A percentile compares a stretch with the other conserved stretches of the same genome.
Evolutionary conservation across 179 eudicot genomes (phyloP).

Genomic region (Silene coronaria): DNA sequence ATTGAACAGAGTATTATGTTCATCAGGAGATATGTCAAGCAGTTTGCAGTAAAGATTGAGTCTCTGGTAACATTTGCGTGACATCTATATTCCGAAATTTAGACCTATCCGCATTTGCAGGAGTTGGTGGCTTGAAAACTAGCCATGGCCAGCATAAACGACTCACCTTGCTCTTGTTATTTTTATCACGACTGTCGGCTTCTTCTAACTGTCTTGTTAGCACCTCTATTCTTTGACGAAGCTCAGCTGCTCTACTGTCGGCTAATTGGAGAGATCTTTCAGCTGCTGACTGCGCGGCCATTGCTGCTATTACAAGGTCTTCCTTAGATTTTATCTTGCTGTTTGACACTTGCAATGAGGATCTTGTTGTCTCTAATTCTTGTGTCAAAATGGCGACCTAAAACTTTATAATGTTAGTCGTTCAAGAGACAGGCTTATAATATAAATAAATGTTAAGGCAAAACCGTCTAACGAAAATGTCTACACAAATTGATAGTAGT

Average conservation of each 20-base stretch:
- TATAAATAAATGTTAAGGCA: no score
- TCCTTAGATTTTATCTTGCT: constrained; percentile 57
- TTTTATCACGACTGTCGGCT: constrained; percentile 32
- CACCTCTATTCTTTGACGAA: constrained; percentile 48
- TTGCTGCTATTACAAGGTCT: constrained; percentile 56
- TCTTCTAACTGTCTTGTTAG: constrained; percentile 54
- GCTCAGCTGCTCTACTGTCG: constrained; percentile 45
- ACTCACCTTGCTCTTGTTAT: constrained; percentile 33
- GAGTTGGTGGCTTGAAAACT: constrained; percentile 26
- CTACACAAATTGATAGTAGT: no score
- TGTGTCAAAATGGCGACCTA: constrained; percentile 45
- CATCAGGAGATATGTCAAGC: constrained; percentile 1
- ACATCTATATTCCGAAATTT: constrained; percentile 24
- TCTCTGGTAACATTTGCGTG: constrained; percentile 44
- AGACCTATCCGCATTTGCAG: constrained; percentile 20
- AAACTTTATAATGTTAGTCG: constrained; percentile 1
- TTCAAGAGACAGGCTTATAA: no score
- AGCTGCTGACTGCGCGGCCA: constrained; percentile 64
- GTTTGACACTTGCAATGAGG: constrained; percentile 47
- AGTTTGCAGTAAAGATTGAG: constrained; percentile 45
- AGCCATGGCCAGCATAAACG: constrained; percentile 66
- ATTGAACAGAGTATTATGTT: neutral
- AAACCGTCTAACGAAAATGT: no score
- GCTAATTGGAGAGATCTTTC: constrained; percentile 62
- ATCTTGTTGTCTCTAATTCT: constrained; percentile 60